phyloP scores from a whole-genome alignment of 2,329 filamentous ascomycete species.

The Magnaporthiopsis incrustans region DNA sequence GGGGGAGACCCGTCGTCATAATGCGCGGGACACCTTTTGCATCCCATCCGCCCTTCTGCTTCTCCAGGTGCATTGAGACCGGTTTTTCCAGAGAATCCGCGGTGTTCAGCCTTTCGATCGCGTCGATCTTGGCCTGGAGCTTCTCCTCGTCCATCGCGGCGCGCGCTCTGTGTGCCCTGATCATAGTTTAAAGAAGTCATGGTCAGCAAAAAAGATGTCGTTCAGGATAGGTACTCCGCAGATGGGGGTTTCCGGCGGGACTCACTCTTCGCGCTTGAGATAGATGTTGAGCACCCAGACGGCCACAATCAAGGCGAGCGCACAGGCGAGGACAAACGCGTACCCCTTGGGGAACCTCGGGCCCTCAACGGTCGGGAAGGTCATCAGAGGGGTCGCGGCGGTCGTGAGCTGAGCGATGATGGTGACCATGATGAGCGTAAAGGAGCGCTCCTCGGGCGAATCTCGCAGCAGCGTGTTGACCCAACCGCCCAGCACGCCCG shows the following conservation, averaged over 20 bases:
- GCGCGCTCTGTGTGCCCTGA: neutral
- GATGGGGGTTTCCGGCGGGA: neutral
- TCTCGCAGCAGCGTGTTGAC: constrained; percentile 27
- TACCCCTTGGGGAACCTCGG: constrained; percentile 22
- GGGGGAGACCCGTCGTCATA: neutral
- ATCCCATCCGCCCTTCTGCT: neutral
- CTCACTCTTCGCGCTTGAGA: constrained; percentile 4
- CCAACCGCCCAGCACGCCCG: constrained; percentile 21
- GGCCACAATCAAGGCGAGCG: neutral
- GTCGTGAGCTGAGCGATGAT: constrained; percentile 28
- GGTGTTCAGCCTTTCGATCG: neutral
- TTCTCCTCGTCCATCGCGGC: neutral
- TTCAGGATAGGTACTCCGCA: neutral
- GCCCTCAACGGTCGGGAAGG: constrained; percentile 22
- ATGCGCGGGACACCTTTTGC: neutral
- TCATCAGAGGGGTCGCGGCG: constrained; percentile 26
- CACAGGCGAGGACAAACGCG: constrained; percentile 10
- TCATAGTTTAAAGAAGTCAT: neutral
- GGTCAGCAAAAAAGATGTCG: neutral
- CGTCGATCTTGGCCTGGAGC: neutral
- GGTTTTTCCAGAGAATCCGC: neutral
- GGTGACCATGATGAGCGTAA: constrained; percentile 34
- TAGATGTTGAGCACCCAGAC: neutral
- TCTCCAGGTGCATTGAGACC: neutral
- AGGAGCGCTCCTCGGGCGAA: constrained; percentile 32